Conservation (phyloP, 2,329 filamentous ascomycete species). For the Purpureocillium takamizusanense region DNA sequence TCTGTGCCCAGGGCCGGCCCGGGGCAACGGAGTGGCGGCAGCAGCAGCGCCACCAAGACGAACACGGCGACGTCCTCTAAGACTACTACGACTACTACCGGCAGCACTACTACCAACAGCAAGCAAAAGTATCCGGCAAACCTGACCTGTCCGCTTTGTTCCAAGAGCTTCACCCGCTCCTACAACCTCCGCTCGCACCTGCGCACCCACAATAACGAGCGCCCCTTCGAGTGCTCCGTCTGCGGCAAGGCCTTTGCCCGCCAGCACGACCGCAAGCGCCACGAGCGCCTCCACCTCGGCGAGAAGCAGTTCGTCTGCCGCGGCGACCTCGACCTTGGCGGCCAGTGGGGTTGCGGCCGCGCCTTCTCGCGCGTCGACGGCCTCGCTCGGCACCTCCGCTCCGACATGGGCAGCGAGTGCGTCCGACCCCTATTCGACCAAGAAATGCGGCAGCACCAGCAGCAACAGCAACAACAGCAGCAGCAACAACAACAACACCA, state of each 20-base stretch:
- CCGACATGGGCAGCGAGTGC: constrained; percentile 88
- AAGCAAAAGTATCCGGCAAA: constrained; percentile 95
- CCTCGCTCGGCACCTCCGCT: constrained; percentile 86
- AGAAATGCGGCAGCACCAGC: constrained; percentile 59
- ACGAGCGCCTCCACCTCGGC: constrained; percentile 90
- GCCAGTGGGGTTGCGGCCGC: constrained; percentile 86
- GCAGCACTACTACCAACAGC: too few relatives aligned
- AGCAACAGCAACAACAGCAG: constrained; percentile 46
- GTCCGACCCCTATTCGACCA: constrained; percentile 96
- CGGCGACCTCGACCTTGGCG: constrained; percentile 73
- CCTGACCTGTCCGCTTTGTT: constrained; percentile 87
- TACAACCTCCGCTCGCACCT: constrained; percentile 95
- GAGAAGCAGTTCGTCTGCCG: constrained; percentile 99
- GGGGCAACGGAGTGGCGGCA: too few relatives aligned
- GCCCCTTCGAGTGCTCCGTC: constrained; percentile 93
- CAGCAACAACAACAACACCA: too few relatives aligned
- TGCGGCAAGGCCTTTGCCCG: constrained; percentile 96
- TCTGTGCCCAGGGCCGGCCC: too few relatives aligned
- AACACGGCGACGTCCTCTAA: too few relatives aligned
- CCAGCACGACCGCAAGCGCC: constrained; percentile 92
- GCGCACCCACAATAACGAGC: constrained; percentile 92
- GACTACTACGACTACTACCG: too few relatives aligned
- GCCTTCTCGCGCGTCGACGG: constrained; percentile 93
- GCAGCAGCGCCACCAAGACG: too few relatives aligned
- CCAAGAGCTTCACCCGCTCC: constrained; percentile 93